phyloP scores from a whole-genome alignment of 2,329 filamentous ascomycete genomes.

The Aspergillus amoenus region DNA sequence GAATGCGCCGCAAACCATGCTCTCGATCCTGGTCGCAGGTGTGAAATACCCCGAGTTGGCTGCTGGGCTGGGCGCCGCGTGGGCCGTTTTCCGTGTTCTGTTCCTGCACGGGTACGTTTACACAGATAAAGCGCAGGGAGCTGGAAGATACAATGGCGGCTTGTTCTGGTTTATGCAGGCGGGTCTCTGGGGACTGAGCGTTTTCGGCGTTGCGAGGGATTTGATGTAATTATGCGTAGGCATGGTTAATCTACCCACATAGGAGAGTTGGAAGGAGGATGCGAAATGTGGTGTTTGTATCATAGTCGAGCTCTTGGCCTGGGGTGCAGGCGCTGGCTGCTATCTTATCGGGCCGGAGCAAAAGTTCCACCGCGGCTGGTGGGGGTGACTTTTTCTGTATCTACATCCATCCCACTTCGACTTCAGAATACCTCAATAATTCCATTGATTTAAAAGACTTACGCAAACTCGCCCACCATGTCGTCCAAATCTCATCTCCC shows the following conservation, averaged over 20 bases:
- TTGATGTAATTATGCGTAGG: slow-evolving; percentile 19
- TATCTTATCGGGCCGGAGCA: slow-evolving; percentile 11
- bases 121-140: slow-evolving; percentile 38
- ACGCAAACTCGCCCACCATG: slow-evolving; percentile 29
- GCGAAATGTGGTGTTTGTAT: background rate
- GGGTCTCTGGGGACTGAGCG: slow-evolving; percentile 40
- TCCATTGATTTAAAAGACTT: slow-evolving; percentile 9
- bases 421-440: background rate
- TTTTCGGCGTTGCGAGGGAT: slow-evolving; percentile 36
- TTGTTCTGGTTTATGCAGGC: slow-evolving; percentile 42
- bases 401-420: background rate
- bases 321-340: background rate
- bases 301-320: background rate
- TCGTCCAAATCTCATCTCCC: slow-evolving; percentile 44
- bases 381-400: background rate
- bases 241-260: background rate
- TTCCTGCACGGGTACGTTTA: slow-evolving; percentile 52
- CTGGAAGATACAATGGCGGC: slow-evolving; percentile 35
- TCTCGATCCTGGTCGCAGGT: slow-evolving; percentile 55
- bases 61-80: slow-evolving; percentile 48
- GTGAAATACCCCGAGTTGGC: slow-evolving; percentile 53
- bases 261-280: background rate
- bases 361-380: slow-evolving; percentile 6
- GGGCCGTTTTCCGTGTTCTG: slow-evolving; percentile 51
- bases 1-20: slow-evolving; percentile 54